A percentile compares a stretch with the other conserved stretches of the same genome.
Evolutionary conservation across 306 rosid genomes (phyloP).

Genomic region (Dalbergia cochinchinensis): DNA sequence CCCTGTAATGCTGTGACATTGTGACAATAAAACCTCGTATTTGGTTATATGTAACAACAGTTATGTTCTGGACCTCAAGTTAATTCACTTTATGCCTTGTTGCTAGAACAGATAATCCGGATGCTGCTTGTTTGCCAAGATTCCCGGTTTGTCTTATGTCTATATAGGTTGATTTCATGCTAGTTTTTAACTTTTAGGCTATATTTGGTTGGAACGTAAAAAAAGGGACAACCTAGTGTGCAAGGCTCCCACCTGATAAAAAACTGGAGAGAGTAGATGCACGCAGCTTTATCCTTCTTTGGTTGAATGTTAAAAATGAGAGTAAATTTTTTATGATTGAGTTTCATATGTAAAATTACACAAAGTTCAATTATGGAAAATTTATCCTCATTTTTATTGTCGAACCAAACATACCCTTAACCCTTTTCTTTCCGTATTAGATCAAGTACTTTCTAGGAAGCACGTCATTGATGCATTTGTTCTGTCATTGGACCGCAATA

Average conservation of each 20-base stretch:
- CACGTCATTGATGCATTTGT: slow-evolving; percentile 24
- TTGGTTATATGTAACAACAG: neutral
- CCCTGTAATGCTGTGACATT: slow-evolving; percentile 14
- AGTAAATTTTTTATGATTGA: too few relatives aligned
- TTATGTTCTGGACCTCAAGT: neutral
- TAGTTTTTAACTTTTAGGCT: too few relatives aligned
- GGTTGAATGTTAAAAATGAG: too few relatives aligned
- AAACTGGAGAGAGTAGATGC: too few relatives aligned
- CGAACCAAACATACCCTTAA: neutral
- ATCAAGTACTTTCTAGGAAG: slow-evolving; percentile 8
- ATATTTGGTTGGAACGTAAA: too few relatives aligned
- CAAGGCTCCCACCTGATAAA: too few relatives aligned
- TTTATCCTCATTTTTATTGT: too few relatives aligned
- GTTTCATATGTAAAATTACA: too few relatives aligned
- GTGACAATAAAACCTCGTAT: neutral
- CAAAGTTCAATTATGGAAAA: too few relatives aligned
- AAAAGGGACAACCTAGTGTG: too few relatives aligned
- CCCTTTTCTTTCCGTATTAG: slow-evolving; percentile 29
- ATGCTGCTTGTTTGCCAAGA: slow-evolving; percentile 15
- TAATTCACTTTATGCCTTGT: slow-evolving; percentile 6
- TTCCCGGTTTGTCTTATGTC: neutral
- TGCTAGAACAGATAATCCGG: neutral
- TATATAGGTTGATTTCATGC: too few relatives aligned
- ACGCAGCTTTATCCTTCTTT: too few relatives aligned
- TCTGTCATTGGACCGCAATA: slow-evolving; percentile 15